Conservation (phyloP, 192 early-diverging fungal species). For the Chytriomyces hyalinus region DNA sequence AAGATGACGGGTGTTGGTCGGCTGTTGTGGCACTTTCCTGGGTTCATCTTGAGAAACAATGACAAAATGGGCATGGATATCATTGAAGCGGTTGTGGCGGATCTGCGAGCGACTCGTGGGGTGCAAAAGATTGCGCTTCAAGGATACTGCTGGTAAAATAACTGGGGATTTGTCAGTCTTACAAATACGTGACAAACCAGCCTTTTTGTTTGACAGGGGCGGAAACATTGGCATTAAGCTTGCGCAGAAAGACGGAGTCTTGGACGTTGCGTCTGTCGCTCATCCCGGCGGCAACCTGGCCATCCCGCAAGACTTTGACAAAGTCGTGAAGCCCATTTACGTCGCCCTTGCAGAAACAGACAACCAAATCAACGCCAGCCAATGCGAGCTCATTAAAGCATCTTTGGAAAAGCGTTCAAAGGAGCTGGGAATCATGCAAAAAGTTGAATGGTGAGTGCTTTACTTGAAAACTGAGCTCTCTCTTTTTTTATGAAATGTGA, state of each 20-base stretch:
- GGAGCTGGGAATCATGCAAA: neutral
- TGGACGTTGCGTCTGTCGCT: conserved; percentile 19
- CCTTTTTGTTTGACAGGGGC: conserved; percentile 13
- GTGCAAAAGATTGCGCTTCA: conserved; percentile 11
- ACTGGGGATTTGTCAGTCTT: neutral
- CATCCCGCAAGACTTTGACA: conserved; percentile 19
- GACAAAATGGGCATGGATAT: neutral
- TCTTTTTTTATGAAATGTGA: too few relatives aligned
- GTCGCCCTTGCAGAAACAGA: conserved; percentile 20
- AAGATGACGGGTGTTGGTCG: conserved; percentile 14
- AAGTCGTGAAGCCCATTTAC: conserved; percentile 16
- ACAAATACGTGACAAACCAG: neutral
- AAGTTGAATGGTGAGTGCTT: conserved; percentile 9
- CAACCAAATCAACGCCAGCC: neutral
- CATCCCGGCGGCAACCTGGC: conserved; percentile 23
- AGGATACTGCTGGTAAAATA: conserved; percentile 16
- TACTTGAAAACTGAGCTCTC: too few relatives aligned
- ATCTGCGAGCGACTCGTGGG: neutral
- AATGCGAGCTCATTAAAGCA: conserved; percentile 12
- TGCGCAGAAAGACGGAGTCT: conserved; percentile 10
- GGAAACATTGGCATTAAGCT: conserved; percentile 19
- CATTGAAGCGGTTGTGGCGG: conserved; percentile 17
- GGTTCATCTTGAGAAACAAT: conserved; percentile 18
- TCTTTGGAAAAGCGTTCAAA: neutral
- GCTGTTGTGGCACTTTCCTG: conserved; percentile 15